Base-by-base conservation (phyloP, 2,329 filamentous ascomycete genomes). In the Fonsecaea erecta region DNA sequence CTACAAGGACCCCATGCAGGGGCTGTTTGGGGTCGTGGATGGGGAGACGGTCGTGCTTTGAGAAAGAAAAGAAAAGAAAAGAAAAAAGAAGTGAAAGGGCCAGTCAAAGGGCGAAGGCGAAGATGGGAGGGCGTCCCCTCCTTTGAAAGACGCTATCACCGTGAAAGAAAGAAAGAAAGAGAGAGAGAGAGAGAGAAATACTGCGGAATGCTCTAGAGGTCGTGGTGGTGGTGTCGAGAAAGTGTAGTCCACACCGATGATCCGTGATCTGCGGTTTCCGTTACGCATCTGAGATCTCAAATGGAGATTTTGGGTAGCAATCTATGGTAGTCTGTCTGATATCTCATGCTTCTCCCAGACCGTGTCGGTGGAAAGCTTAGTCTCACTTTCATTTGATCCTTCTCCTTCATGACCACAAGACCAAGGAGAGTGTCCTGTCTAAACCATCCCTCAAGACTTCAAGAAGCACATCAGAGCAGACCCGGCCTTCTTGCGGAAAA, bases 1-100 rank as follows among this genome's bases (percentile, higher is more conserved):
- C 53, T 78, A 77, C 24, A 74, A 77, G 52, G 76, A 78, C 55
- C 77, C 77, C 0, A 78, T 78, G 75, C 72, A 73, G 55, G 71
- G 74, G 18, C 69, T 78, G 14, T 78, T 78, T 56, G 74, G 74
- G 0, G 74, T 79, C 6, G 53, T 56, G 1, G 53, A 58, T 46
- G 26, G n/a, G 8, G 40, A 63, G 43, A 57, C 53, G 14, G 28
- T 63, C 24, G 58, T 60, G 35, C 48, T 60, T 1, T 53, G 48
- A 60, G 9, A 12, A n/a, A 34, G 30, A 26, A 26, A 34, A 5
- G 24, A 34, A 12, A n/a, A 6, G 21, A 14, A 24, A 12, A 48
- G 1, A 11, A 12, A 48, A 14, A 18, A 8, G 18, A 3, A 3
- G 16, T 4, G 37, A n/a, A 12, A 2, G 53, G 18, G 12, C n/a